Base-by-base conservation (phyloP, 495 filamentous ascomycete genomes). In the Neurospora intermedia region DNA sequence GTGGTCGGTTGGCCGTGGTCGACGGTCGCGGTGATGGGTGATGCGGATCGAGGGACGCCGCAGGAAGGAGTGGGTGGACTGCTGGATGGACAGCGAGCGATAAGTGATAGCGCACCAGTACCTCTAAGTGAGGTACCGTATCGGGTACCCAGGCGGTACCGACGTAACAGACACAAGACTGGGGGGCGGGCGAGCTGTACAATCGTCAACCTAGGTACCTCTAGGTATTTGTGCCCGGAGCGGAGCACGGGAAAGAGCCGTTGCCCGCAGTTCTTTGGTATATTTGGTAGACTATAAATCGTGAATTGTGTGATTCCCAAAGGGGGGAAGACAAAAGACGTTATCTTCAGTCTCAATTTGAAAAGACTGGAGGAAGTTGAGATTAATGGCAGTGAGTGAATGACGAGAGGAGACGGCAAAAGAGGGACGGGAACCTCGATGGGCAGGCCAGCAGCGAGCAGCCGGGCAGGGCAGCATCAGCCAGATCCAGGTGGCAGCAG, bases 391-490 rank as follows among this genome's bases (percentile, higher is more conserved):
- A 38, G 35, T 38, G 35, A 38, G 74, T 40, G 66, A 70, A 66
- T 72, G 74, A 73, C 76, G 71, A 69, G n/a, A 18, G 45, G 40
- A 35, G 70, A 41, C 66, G 59, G 73, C 69, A 70, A 45, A 45
- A 41, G 40, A 10, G 9, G 48, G 43, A 72, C 35, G 46, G 42
- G 69, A 62, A 74, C 54, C 72, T 27, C 62, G 41, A 70, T 23
- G 72, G 31, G 23, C 54, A 62, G 54, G 46, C 46, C 46, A 54
- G 46, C 46, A 54, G n/a, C n/a, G n/a, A n/a, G n/a, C n/a, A n/a
- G n/a, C n/a, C n/a, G n/a, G n/a, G n/a, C 11, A 31, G 27, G 27
- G 35, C 35, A 38, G 4, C 35, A 38, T 4, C 23, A 62, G 54
- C 54, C 54, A 66, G 54, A 15, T 8, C 27, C 54, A 39, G 69